Percentiles rank a stretch among this genome's conserved stretches.
These are phyloP conservation scores for Vicia faba DNA, from an alignment of 306 rosid genomes.

Conservation along the genomic window DNA sequence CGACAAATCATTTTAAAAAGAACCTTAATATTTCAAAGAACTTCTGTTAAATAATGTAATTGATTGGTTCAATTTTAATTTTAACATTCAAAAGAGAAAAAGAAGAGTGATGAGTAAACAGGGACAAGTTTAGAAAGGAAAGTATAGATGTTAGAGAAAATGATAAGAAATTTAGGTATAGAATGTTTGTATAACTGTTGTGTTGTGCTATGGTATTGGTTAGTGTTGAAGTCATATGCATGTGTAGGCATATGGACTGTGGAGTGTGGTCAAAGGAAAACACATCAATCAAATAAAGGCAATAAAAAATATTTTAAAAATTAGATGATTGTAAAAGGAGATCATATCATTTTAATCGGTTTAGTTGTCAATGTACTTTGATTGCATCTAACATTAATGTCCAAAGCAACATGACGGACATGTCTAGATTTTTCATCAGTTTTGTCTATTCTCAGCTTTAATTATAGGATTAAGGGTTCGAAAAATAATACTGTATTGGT, in stretches of 20 bases:
- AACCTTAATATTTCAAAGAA: too few species aligned
- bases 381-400: neutral
- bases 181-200: neutral
- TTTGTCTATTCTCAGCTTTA: neutral
- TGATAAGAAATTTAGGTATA: neutral
- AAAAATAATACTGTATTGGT: neutral
- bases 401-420: neutral
- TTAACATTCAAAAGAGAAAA: neutral
- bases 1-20: too few species aligned
- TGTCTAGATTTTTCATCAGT: neutral
- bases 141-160: neutral
- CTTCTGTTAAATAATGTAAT: too few species aligned
- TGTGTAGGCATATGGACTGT: neutral
- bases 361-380: neutral
- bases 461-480: neutral
- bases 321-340: too few species aligned
- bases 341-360: too few species aligned
- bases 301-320: neutral
- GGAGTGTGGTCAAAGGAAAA: slow-evolving; percentile 7
- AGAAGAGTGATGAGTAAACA: neutral
- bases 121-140: neutral
- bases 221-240: neutral
- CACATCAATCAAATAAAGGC: neutral
- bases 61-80: too few species aligned
- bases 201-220: neutral